These are phyloP conservation scores for Fusarium camptoceras DNA, from an alignment of 2,329 filamentous ascomycete species.

Conservation along the genomic window DNA sequence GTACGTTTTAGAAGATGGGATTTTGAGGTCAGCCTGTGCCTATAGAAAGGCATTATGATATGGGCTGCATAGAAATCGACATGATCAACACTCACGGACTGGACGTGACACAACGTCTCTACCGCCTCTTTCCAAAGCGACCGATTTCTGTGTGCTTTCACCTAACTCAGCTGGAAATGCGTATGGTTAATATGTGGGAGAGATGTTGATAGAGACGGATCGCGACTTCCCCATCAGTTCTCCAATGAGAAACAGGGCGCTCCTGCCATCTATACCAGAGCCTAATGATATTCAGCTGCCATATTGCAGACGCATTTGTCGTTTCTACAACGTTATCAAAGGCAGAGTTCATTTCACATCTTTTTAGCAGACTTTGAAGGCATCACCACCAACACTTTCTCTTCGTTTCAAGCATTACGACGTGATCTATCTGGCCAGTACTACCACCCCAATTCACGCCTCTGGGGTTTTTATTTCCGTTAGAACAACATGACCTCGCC, in stretches of 20 bases:
- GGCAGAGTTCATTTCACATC: conserved; percentile 22
- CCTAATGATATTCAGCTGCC: not conserved
- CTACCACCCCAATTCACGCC: not conserved
- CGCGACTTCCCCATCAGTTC: not conserved
- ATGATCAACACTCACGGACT: conserved; percentile 17
- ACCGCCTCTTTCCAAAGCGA: not conserved
- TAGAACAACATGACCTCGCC: conserved; percentile 33
- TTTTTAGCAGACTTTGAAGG: conserved; percentile 33
- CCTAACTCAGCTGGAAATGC: not conserved
- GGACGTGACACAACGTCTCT: conserved; percentile 5
- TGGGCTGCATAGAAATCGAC: conserved; percentile 32
- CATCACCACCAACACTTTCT: conserved; percentile 26
- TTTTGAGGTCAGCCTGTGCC: conserved; percentile 27
- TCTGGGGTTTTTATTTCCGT: not conserved
- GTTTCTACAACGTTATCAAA: not conserved
- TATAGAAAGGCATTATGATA: conserved; percentile 35
- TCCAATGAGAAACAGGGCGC: not conserved
- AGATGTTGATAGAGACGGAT: not conserved
- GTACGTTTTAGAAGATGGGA: conserved; percentile 46
- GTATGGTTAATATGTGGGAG: not conserved
- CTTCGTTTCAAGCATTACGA: conserved; percentile 2
- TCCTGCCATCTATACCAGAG: not conserved
- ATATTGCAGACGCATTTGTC: not conserved
- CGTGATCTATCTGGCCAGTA: conserved; percentile 2
- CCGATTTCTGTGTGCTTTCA: not conserved